A percentile compares a stretch with the other conserved stretches of the same genome.
Evolutionary conservation across 768 basidiomycete genomes (phyloP).

Genomic region (Guyanaporus albipodus): DNA sequence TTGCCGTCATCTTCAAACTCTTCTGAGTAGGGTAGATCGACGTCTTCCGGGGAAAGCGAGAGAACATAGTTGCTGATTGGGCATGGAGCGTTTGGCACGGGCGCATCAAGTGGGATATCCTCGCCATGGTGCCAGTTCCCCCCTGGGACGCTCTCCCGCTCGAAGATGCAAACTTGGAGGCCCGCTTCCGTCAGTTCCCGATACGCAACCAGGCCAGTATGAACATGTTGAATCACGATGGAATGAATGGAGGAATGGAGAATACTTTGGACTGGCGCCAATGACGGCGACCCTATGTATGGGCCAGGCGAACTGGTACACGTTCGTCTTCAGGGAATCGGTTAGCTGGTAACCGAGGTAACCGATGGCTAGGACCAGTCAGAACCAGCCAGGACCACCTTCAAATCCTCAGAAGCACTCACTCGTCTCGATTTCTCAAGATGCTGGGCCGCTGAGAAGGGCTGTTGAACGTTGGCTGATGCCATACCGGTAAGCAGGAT

Average conservation of each 20-base stretch:
- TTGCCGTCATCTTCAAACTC: not conserved
- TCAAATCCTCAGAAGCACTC: too few species aligned
- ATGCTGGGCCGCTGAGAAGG: not conserved
- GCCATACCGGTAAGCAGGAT: not conserved
- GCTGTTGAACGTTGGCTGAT: not conserved
- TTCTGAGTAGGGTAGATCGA: not conserved
- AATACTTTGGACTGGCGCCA: conserved; percentile 3
- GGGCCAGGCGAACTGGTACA: conserved; percentile 3
- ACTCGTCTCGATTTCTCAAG: not conserved
- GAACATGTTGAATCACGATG: not conserved
- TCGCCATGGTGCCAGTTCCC: conserved; percentile 4
- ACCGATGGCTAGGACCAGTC: too few species aligned
- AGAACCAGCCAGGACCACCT: too few species aligned
- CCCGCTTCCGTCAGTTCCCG: conserved; percentile 1
- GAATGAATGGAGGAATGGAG: not conserved
- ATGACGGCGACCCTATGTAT: conserved; percentile 4
- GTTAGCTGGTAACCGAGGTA: too few species aligned
- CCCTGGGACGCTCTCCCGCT: conserved; percentile 1
- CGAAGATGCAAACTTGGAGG: conserved; percentile 4
- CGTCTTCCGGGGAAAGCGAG: not conserved
- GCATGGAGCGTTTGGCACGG: not conserved
- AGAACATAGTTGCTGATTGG: not conserved
- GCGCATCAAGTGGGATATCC: not conserved
- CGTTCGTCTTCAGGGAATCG: too few species aligned
- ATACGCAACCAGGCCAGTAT: not conserved